Conservation (phyloP, 768 basidiomycete genomes). For the Baorangia bicolor region DNA sequence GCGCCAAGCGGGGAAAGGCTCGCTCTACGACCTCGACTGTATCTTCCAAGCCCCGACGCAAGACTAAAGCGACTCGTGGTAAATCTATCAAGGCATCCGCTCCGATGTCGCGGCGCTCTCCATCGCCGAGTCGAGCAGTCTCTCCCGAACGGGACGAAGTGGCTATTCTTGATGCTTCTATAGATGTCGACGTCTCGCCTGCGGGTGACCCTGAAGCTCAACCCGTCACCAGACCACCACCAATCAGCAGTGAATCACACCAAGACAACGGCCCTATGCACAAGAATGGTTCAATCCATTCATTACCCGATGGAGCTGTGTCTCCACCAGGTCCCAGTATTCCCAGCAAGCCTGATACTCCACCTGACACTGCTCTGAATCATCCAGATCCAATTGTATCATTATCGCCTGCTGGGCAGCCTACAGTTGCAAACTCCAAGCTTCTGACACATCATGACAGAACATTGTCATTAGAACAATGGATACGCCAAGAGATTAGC, state of each 20-base stretch:
- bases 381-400: slow-evolving; percentile 13
- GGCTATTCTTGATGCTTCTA: background rate
- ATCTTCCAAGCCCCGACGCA: slow-evolving; percentile 26
- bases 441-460: slow-evolving; percentile 48
- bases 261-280: background rate
- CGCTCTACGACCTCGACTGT: slow-evolving; percentile 23
- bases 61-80: slow-evolving; percentile 19
- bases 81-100: slow-evolving; percentile 21
- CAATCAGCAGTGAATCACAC: background rate
- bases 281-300: background rate
- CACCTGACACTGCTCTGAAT: background rate
- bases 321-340: background rate
- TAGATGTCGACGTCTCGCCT: background rate
- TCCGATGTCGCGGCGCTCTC: slow-evolving; percentile 13
- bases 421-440: slow-evolving; percentile 14
- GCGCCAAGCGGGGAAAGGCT: slow-evolving; percentile 18
- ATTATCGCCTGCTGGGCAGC: slow-evolving; percentile 11
- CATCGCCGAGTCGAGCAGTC: slow-evolving; percentile 6
- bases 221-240: background rate
- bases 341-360: background rate
- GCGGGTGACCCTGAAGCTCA: background rate
- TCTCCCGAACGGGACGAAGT: background rate
- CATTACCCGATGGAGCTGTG: background rate
- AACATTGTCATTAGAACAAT: slow-evolving; percentile 80
- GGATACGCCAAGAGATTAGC: slow-evolving; percentile 75